phyloP scores from a whole-genome alignment of 2,329 filamentous ascomycete species.

The Exophiala sp. region DNA sequence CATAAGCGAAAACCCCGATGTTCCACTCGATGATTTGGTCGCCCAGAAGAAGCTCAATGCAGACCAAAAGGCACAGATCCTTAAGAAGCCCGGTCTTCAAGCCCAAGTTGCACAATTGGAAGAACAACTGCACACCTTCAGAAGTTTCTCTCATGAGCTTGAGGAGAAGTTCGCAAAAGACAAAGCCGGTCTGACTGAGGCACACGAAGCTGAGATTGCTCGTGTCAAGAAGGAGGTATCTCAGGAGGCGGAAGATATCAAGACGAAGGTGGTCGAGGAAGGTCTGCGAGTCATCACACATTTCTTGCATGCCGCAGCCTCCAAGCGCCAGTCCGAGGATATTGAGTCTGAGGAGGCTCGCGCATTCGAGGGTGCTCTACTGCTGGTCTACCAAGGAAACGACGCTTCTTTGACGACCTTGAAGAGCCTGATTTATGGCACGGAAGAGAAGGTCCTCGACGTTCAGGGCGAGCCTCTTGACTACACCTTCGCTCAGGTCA shows the following conservation, averaged over 20 bases:
- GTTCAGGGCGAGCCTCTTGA: constrained; percentile 54
- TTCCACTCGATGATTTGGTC: constrained; percentile 61
- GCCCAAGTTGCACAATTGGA: constrained; percentile 55
- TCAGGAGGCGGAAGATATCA: constrained; percentile 47
- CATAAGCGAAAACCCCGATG: constrained; percentile 57
- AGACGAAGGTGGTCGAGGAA: constrained; percentile 49
- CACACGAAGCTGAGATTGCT: constrained; percentile 56
- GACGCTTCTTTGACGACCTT: constrained; percentile 57
- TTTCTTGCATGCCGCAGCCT: constrained; percentile 61
- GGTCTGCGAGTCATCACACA: constrained; percentile 58
- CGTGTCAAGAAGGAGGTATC: constrained; percentile 50
- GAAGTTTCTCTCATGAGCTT: constrained; percentile 57
- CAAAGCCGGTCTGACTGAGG: constrained; percentile 53
- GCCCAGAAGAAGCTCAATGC: constrained; percentile 61
- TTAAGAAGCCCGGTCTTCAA: constrained; percentile 62
- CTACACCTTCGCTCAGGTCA: constrained; percentile 55
- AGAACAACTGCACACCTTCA: constrained; percentile 59
- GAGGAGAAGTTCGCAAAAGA: constrained; percentile 54
- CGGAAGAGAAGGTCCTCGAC: constrained; percentile 55
- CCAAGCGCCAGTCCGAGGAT: constrained; percentile 57
- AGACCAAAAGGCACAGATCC: constrained; percentile 61
- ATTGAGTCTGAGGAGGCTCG: constrained; percentile 56
- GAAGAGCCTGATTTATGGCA: constrained; percentile 58
- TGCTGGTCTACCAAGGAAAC: constrained; percentile 62
- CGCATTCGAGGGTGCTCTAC: constrained; percentile 62